Percentiles rank a stretch among this genome's conserved stretches.
These are phyloP conservation scores for Bruguiera parviflora DNA, from an alignment of 345 rosid genomes.

Conservation along the genomic window DNA sequence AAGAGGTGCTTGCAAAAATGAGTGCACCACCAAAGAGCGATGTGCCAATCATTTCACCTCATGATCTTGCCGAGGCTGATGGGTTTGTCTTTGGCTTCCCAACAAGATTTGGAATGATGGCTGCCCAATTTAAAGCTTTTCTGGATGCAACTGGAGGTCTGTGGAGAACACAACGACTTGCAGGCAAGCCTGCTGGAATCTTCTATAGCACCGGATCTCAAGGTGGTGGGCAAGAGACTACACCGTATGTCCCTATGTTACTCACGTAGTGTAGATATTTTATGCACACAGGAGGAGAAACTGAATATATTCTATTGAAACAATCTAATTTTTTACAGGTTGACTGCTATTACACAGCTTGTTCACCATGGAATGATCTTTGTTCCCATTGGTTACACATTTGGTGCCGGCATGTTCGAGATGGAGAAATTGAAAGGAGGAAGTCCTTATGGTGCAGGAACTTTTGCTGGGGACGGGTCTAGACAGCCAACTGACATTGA, in stretches of 20 bases:
- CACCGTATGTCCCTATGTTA: constrained; percentile 57
- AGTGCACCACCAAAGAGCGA: constrained; percentile 90
- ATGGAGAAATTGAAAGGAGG: constrained; percentile 93
- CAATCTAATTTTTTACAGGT: constrained; percentile 32
- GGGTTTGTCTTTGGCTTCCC: constrained; percentile 92
- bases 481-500: constrained; percentile 81
- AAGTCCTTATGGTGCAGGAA: constrained; percentile 93
- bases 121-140: constrained; percentile 94
- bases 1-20: constrained; percentile 77
- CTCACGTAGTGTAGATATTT: not conserved
- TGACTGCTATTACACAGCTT: constrained; percentile 95
- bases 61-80: constrained; percentile 84
- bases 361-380: constrained; percentile 94
- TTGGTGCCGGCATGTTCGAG: constrained; percentile 97
- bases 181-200: constrained; percentile 94
- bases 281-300: not conserved
- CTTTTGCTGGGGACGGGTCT: constrained; percentile 87
- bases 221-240: constrained; percentile 98
- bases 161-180: constrained; percentile 88
- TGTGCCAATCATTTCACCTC: constrained; percentile 67
- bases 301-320: not conserved
- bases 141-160: constrained; percentile 87
- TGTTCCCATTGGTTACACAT: constrained; percentile 89
- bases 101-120: constrained; percentile 95
- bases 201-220: constrained; percentile 98